Conservation (phyloP, 169 alveolate species). For the Perkinsus chesapeaki region DNA sequence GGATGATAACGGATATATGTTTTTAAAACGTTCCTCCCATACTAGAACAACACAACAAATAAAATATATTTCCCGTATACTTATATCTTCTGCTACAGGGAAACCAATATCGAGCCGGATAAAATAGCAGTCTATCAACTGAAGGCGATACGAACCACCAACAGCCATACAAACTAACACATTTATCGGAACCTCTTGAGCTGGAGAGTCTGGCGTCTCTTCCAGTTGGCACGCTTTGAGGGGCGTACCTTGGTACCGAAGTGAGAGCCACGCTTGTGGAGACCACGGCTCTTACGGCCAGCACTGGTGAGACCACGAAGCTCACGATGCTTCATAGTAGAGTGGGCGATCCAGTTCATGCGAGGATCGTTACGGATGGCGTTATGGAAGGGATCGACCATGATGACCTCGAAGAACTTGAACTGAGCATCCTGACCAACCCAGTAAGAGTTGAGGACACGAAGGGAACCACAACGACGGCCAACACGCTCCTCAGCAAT, state of each 20-base stretch:
- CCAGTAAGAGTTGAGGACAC: conserved; percentile 99
- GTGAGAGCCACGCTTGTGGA: neutral
- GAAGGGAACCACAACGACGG: conserved; percentile 84
- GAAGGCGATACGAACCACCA: neutral
- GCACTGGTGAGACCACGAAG: conserved; percentile 93
- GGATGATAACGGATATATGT: too few species aligned
- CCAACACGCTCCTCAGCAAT: conserved; percentile 99
- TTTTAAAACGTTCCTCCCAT: too few species aligned
- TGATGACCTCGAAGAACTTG: conserved; percentile 96
- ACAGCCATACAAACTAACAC: neutral
- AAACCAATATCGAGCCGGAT: neutral
- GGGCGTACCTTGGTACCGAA: conserved; percentile 87
- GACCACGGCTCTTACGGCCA: conserved; percentile 69
- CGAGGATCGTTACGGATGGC: conserved; percentile 97
- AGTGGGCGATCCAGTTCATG: conserved; percentile 95
- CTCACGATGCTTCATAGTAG: conserved; percentile 96
- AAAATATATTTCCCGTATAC: neutral
- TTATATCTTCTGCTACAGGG: neutral
- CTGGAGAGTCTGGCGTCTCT: conserved; percentile 84
- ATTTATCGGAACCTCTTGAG: conserved; percentile 90
- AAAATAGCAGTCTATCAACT: neutral
- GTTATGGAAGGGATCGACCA: conserved; percentile 96
- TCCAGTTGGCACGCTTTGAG: conserved; percentile 88
- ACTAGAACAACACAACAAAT: neutral
- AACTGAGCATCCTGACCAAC: conserved; percentile 97